Evolutionary conservation across 495 filamentous ascomycete genomes (phyloP), one percentile per base, ranked within the genome.

Genomic region (Sporormia fimetaria): DNA sequence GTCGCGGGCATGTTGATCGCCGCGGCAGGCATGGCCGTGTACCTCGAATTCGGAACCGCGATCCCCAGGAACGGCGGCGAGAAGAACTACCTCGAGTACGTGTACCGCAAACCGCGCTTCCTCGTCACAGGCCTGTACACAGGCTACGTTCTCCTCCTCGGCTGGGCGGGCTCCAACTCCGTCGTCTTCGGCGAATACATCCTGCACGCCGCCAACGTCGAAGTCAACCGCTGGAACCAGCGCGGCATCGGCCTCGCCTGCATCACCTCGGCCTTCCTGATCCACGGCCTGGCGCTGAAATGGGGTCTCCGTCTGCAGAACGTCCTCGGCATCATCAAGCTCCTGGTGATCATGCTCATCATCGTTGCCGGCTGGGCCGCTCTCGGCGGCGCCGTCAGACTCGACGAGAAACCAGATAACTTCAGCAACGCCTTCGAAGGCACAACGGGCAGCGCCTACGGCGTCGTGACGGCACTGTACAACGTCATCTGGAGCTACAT

Each of bases 141-240:
- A 5, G 63, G 73, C 1, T 75, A 76, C 43, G 69, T 75, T 40
- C 62, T 78, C 21, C 42, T 70, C 17, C 59, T 73, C 5, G 70
- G 70, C 8, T 70, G 64, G 64, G 65, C 64, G 1, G 32, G 33
- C 9, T 33, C 31, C 3, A 85, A 83, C 56, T 70, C 73, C 6
- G 68, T 83, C 48, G 69, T 80, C 12, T 84, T 84, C 33, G 78
- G 78, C 24, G 66, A 75, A 33, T 83, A 84, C 44, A 70, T 83
- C 33, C 68, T 84, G 37, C 33, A 44, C 23, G 49, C 49, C 16
- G 44, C 49, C 14, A 32, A 48, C 20, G 34, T 42, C 3, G 44
- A 48, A 24, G 39, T 43, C 9, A 29, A 26, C 15, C 20, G 39
- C n/a, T 44, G 40, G 49, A 40, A 40, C 28, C 44, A 43, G 22